Evolutionary conservation across 495 filamentous ascomycete genomes (phyloP).

Genomic region (Neurospora africana): DNA sequence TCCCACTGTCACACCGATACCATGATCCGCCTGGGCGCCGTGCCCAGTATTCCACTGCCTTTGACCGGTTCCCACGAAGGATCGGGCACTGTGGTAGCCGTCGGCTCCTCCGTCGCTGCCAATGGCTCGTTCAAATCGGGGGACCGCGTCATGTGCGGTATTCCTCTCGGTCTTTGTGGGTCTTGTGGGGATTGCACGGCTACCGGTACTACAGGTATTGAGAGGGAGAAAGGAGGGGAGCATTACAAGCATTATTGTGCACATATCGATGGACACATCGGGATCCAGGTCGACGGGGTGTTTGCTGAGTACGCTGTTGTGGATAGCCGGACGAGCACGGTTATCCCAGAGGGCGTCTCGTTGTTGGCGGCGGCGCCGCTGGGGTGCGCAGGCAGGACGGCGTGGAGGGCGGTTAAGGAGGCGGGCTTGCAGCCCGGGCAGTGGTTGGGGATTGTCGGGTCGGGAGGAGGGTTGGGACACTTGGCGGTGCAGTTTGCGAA

Average conservation of each 20-base stretch:
- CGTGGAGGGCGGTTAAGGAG: slow-evolving; percentile 39
- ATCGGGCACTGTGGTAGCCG: slow-evolving; percentile 40
- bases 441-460: slow-evolving; percentile 42
- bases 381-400: slow-evolving; percentile 47
- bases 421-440: slow-evolving; percentile 35
- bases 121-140: slow-evolving; percentile 30
- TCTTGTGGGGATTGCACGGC: slow-evolving; percentile 37
- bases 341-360: slow-evolving; percentile 36
- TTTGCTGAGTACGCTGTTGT: slow-evolving; percentile 44
- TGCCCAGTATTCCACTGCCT: slow-evolving; percentile 32
- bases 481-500: slow-evolving; percentile 45
- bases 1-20: slow-evolving; percentile 52
- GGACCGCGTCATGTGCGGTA: slow-evolving; percentile 40
- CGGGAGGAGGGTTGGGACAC: slow-evolving; percentile 51
- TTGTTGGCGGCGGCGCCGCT: slow-evolving; percentile 44
- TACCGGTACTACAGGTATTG: not conserved
- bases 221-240: slow-evolving; percentile 15
- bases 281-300: slow-evolving; percentile 38
- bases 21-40: slow-evolving; percentile 38
- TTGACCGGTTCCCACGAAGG: slow-evolving; percentile 50
- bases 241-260: slow-evolving; percentile 37
- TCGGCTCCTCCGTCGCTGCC: slow-evolving; percentile 29
- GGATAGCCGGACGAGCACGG: slow-evolving; percentile 33
- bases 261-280: slow-evolving; percentile 18
- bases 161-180: slow-evolving; percentile 39